phyloP scores from a whole-genome alignment of 345 rosid genomes.

The Eucalyptus sideroxylon region DNA sequence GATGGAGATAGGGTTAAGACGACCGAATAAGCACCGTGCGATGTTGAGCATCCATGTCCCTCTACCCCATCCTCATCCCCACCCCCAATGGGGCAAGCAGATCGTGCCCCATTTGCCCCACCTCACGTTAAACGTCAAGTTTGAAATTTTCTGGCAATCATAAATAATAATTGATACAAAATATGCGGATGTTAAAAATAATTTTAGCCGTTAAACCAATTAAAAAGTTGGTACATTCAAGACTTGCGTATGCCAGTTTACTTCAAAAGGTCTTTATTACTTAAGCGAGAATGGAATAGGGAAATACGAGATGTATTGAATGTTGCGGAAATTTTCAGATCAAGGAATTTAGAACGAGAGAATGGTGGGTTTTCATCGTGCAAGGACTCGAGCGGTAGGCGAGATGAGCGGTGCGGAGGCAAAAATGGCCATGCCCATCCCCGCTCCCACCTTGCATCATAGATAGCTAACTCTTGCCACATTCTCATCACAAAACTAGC shows the following conservation, averaged over 20 bases:
- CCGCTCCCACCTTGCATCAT: not conserved
- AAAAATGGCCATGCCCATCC: not conserved
- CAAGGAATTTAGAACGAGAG: not conserved
- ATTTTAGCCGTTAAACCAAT: not conserved
- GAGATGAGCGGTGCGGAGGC: not conserved
- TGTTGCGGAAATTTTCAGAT: not conserved
- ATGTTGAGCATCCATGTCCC: not conserved
- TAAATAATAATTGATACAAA: not conserved
- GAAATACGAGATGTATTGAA: not conserved
- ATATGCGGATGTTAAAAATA: not conserved
- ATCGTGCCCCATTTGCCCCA: not conserved
- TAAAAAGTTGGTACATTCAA: not conserved
- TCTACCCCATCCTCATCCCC: not conserved
- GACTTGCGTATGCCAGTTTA: not conserved
- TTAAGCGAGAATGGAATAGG: not conserved
- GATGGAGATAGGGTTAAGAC: not conserved
- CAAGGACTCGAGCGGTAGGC: not conserved
- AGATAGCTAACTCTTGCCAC: not conserved
- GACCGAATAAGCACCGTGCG: not conserved
- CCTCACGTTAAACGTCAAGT: not conserved
- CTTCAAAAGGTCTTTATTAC: not conserved
- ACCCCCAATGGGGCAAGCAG: not conserved
- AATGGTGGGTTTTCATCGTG: not conserved
- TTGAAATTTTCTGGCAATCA: not conserved
- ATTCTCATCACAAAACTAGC: not conserved